A percentile compares a stretch with the other conserved stretches of the same genome.
phyloP scores from a whole-genome alignment of 2,329 filamentous ascomycete species.

The Didymella segeticola region DNA sequence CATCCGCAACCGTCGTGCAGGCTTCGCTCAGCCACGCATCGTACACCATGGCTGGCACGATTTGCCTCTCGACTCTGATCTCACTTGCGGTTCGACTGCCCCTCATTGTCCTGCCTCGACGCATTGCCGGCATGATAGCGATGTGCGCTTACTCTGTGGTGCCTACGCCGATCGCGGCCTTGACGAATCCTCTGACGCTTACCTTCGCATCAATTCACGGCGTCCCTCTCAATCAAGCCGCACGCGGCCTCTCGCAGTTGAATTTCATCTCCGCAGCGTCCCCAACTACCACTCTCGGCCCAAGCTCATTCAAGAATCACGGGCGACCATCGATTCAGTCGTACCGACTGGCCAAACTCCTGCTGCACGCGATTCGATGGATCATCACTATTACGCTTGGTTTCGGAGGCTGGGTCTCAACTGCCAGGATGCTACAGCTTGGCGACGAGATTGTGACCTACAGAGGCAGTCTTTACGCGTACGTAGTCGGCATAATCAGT shows the following conservation, averaged over 20 bases:
- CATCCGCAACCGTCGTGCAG: conserved; percentile 79
- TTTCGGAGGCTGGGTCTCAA: conserved; percentile 96
- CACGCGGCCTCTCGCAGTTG: conserved; percentile 81
- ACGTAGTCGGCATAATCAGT: conserved; percentile 89
- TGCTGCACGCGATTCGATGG: conserved; percentile 88
- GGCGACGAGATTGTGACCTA: conserved; percentile 55
- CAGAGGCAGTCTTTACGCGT: conserved; percentile 88
- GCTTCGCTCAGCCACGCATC: conserved; percentile 82
- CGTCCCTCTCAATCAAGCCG: conserved; percentile 77
- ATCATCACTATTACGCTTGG: conserved; percentile 90
- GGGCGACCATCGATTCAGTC: conserved; percentile 69
- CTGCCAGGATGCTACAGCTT: conserved; percentile 77
- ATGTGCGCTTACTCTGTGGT: conserved; percentile 80
- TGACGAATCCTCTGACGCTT: conserved; percentile 90
- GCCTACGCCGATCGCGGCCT: conserved; percentile 80
- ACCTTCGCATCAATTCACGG: conserved; percentile 96
- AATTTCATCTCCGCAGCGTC: conserved; percentile 76
- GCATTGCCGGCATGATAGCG: conserved; percentile 72
- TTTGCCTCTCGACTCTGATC: conserved; percentile 85
- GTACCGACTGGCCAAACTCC: conserved; percentile 87
- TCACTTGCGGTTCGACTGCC: conserved; percentile 83
- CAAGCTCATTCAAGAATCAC: conserved; percentile 48
- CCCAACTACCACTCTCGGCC: conserved; percentile 70
- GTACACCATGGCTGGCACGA: conserved; percentile 88
- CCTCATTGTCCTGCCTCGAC: conserved; percentile 79